Evolutionary conservation across 169 alveolate species (phyloP), one percentile per base, ranked within the genome.

Genomic region (Ichthyophthirius multifiliis): DNA sequence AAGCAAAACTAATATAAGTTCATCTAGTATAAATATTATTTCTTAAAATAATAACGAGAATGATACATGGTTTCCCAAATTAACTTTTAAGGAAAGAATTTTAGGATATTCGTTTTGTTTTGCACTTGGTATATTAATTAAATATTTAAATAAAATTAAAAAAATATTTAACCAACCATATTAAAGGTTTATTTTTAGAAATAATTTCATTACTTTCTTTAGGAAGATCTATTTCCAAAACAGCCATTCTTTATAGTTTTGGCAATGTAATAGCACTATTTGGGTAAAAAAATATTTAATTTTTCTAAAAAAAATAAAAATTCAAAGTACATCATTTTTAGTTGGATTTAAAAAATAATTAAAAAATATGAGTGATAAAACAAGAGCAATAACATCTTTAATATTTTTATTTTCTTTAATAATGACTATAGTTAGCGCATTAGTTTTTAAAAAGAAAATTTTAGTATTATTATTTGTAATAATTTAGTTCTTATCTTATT

Each of bases 211-310:
- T 55, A 13, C 71, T 55, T 55, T 55, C 71, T 27, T 55, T 55
- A 12, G 71, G 71, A 3, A 55, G 31, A 9, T 20, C 71, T 15
- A 1, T 55, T 27, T 55, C 23, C 31, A 39, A 34, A 27, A 55
- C 71, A 55, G 71, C 71, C 15, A 55, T 39, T 55, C 71, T 55
- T 23, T 55, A 55, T 55, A 55, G 71, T 18, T 27, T 55, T 27
- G 71, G 71, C 23, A 55, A 55, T 55, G 39, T 55, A 18, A 55
- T 55, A 20, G 31, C 32, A 10, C 12, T 55, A 27, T 27, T 39
- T 15, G 71, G 71, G 71, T 55, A 55, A 5, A 45, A 3, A 5
- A n/a, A 45, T 10, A n/a, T 45, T 45, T 45, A 6, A 45, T 5
- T 45, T 4, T n/a, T 45, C 4, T 45, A n/a, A 15, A 7, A 47